Conservation (phyloP, 495 filamentous ascomycete species). For the Tuber indicum region DNA sequence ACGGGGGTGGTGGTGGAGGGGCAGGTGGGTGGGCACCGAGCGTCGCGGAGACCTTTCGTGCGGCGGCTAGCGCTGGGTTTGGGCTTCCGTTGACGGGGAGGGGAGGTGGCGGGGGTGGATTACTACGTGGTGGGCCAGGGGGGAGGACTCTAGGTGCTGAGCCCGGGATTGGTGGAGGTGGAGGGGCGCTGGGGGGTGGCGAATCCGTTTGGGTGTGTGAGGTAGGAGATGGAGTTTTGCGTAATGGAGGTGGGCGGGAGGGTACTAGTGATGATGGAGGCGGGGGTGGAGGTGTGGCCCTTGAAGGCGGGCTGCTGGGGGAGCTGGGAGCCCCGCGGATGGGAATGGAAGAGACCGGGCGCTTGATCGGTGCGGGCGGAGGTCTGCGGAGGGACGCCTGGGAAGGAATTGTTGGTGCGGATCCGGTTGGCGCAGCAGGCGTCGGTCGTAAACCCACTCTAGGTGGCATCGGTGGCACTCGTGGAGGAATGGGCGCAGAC, state of each 20-base stretch:
- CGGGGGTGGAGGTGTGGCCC: slow-evolving; percentile 45
- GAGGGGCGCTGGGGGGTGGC: slow-evolving; percentile 44
- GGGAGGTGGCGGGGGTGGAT: slow-evolving; percentile 40
- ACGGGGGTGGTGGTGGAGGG: slow-evolving; percentile 38
- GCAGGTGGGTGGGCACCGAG: slow-evolving; percentile 13
- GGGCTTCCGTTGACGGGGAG: slow-evolving; percentile 34
- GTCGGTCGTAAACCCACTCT: slow-evolving; percentile 37
- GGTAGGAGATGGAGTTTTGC: slow-evolving; percentile 45
- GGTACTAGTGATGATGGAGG: slow-evolving; percentile 50
- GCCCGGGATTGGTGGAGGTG: slow-evolving; percentile 45
- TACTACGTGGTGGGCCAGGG: slow-evolving; percentile 46
- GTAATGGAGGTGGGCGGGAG: slow-evolving; percentile 15
- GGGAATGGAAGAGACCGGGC: slow-evolving; percentile 40
- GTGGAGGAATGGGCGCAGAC: slow-evolving; percentile 51
- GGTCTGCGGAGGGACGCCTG: slow-evolving; percentile 46
- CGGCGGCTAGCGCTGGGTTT: neutral
- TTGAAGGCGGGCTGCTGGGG: slow-evolving; percentile 47
- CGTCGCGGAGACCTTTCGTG: slow-evolving; percentile 3
- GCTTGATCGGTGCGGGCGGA: slow-evolving; percentile 46
- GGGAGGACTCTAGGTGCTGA: slow-evolving; percentile 45
- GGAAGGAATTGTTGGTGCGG: slow-evolving; percentile 45
- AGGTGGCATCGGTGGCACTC: slow-evolving; percentile 49
- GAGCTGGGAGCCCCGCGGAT: slow-evolving; percentile 42
- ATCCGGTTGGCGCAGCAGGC: slow-evolving; percentile 32
- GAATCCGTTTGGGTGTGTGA: slow-evolving; percentile 40